Evolutionary conservation across 345 rosid genomes (phyloP).

Genomic region (Sapria himalayana): DNA sequence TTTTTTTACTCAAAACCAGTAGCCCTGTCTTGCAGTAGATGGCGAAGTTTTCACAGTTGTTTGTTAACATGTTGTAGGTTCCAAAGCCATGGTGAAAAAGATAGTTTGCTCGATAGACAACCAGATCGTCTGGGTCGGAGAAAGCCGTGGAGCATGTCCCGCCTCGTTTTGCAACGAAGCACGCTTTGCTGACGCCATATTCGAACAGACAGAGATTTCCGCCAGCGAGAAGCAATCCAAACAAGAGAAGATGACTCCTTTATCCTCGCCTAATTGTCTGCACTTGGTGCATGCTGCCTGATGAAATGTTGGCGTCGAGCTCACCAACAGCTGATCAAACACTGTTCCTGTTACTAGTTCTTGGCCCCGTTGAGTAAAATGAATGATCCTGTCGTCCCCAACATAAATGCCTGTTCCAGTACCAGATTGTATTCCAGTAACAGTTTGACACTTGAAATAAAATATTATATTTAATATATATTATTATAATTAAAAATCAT

Average conservation of each 20-base stretch:
- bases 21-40: slow-evolving; percentile 75
- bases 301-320: slow-evolving; percentile 44
- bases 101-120: slow-evolving; percentile 51
- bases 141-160: slow-evolving; percentile 85
- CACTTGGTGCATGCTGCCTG: slow-evolving; percentile 47
- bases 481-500: too few species aligned
- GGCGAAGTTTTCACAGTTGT: slow-evolving; percentile 70
- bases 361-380: slow-evolving; percentile 77
- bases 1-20: slow-evolving; percentile 30
- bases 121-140: slow-evolving; percentile 26
- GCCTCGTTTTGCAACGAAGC: slow-evolving; percentile 64
- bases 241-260: slow-evolving; percentile 66
- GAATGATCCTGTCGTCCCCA: slow-evolving; percentile 64
- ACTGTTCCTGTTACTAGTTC: slow-evolving; percentile 85
- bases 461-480: too few species aligned
- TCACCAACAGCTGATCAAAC: slow-evolving; percentile 43
- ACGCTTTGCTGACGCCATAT: slow-evolving; percentile 59
- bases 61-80: slow-evolving; percentile 58
- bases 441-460: too few species aligned
- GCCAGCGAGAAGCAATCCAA: slow-evolving; percentile 71
- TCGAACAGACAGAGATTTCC: slow-evolving; percentile 59
- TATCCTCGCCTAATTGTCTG: slow-evolving; percentile 25
- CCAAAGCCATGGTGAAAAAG: slow-evolving; percentile 76
- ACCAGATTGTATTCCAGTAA: too few species aligned
- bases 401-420: slow-evolving; percentile 51